A percentile compares a stretch with the other conserved stretches of the same genome.
These are phyloP conservation scores for Heliamphora pulchella DNA, from an alignment of 179 eudicot genomes.

Conservation along the genomic window DNA sequence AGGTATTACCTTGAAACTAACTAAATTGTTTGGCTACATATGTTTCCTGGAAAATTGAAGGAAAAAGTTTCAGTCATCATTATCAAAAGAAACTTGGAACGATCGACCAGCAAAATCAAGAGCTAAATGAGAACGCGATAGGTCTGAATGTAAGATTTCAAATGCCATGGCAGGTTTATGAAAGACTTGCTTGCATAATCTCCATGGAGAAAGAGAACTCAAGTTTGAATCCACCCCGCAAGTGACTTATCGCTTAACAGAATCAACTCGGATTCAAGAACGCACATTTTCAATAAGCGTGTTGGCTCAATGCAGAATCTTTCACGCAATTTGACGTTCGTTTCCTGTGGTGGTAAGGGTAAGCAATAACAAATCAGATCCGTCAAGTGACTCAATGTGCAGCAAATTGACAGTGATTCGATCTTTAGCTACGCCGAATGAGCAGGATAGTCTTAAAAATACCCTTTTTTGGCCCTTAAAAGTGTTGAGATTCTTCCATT, in stretches of 20 bases:
- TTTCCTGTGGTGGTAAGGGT: neutral
- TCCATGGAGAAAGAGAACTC: conserved; percentile 82
- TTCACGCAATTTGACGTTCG: neutral
- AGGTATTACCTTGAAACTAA: conserved; percentile 32
- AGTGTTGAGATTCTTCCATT: too few species aligned
- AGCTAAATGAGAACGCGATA: neutral
- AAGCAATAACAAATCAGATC: neutral
- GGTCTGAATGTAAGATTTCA: neutral
- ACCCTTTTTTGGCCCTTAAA: too few species aligned
- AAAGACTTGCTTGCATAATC: conserved; percentile 63
- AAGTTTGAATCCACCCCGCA: conserved; percentile 27
- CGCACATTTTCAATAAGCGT: neutral
- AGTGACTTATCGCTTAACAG: conserved; percentile 13
- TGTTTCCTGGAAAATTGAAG: neutral
- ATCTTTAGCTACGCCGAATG: too few species aligned
- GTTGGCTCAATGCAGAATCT: neutral
- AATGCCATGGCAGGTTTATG: conserved; percentile 47
- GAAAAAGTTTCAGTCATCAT: neutral
- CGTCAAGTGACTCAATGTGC: too few species aligned
- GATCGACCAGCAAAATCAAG: neutral
- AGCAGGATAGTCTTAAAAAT: too few species aligned
- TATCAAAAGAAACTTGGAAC: neutral
- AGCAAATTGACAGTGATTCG: too few species aligned
- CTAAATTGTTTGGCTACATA: neutral
- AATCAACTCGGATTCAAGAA: neutral